A percentile compares a stretch with the other conserved stretches of the same genome.
Evolutionary conservation across 495 filamentous ascomycete species (phyloP).

Genomic region (Aspergillus heteromorphus): DNA sequence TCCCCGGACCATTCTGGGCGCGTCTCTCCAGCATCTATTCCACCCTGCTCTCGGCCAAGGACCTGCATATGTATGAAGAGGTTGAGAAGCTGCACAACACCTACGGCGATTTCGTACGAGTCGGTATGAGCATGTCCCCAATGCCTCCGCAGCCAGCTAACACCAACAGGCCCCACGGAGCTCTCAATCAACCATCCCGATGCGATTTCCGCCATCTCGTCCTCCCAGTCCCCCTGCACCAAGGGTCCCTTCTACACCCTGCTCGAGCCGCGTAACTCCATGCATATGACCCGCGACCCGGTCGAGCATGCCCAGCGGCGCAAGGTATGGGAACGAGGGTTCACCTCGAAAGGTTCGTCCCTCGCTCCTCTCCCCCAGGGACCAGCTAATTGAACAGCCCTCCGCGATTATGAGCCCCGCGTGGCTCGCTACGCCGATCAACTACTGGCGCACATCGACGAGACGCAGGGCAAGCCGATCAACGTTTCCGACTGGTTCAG

Average conservation of each 20-base stretch:
- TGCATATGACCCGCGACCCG: conserved; percentile 34
- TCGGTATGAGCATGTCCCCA: conserved; percentile 7
- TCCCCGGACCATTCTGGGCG: conserved; percentile 34
- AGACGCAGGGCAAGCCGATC: conserved; percentile 16
- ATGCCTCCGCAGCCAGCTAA: neutral
- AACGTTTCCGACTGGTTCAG: conserved; percentile 41
- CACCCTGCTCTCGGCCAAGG: conserved; percentile 11
- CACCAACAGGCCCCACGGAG: conserved; percentile 28
- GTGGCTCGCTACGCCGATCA: conserved; percentile 21
- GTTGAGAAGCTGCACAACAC: conserved; percentile 34
- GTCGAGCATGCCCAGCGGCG: conserved; percentile 30
- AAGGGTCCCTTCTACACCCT: conserved; percentile 43
- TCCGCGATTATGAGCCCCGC: conserved; percentile 31
- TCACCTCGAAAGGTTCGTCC: conserved; percentile 26
- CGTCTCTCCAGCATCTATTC: conserved; percentile 29
- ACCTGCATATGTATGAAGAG: conserved; percentile 27
- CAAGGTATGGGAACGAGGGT: conserved; percentile 36
- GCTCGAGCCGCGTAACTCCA: conserved; percentile 21
- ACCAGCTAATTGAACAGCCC: conserved; percentile 8
- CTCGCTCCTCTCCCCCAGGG: neutral
- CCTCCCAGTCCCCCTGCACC: conserved; percentile 20
- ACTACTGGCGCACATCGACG: conserved; percentile 20
- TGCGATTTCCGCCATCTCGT: conserved; percentile 28
- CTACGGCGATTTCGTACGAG: conserved; percentile 40
- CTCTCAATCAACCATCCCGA: conserved; percentile 36